Conservation (phyloP, 768 basidiomycete species). For the Amanita thiersii region DNA sequence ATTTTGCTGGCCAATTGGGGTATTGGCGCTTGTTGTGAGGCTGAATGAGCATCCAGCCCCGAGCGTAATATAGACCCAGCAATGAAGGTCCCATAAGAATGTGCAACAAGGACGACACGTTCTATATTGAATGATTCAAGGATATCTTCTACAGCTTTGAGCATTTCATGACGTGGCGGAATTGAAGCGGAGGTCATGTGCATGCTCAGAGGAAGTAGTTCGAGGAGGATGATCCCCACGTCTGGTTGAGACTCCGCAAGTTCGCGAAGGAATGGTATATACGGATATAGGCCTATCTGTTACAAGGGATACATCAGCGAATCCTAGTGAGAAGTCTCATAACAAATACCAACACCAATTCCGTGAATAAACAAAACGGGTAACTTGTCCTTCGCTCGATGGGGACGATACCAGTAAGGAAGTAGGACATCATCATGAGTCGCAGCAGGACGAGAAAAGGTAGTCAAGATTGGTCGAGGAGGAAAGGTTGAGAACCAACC, state of each 20-base stretch:
- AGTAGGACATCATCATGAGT: conserved; percentile 24
- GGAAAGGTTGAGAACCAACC: conserved; percentile 40
- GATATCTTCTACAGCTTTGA: conserved; percentile 33
- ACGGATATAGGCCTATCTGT: conserved; percentile 58
- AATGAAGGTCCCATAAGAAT: conserved; percentile 59
- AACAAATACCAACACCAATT: conserved; percentile 41
- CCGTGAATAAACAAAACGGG: conserved; percentile 64
- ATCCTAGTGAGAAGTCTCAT: background rate
- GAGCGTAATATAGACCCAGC: conserved; percentile 45
- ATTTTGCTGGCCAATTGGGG: conserved; percentile 23
- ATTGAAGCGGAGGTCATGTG: conserved; percentile 46
- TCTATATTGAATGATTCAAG: conserved; percentile 32
- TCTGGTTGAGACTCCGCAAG: conserved; percentile 35
- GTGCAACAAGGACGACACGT: conserved; percentile 38
- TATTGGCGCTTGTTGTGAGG: conserved; percentile 11
- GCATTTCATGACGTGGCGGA: conserved; percentile 29
- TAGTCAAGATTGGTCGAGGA: conserved; percentile 34
- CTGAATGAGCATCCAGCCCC: conserved; percentile 5
- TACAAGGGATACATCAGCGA: background rate
- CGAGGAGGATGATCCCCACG: conserved; percentile 50
- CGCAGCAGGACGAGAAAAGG: conserved; percentile 33
- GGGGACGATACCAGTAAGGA: conserved; percentile 34
- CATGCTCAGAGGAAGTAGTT: conserved; percentile 52
- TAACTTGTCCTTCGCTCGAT: conserved; percentile 34
- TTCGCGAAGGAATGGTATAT: conserved; percentile 41